Evolutionary conservation across 306 rosid genomes (phyloP).

Genomic region (Geum urbanum): DNA sequence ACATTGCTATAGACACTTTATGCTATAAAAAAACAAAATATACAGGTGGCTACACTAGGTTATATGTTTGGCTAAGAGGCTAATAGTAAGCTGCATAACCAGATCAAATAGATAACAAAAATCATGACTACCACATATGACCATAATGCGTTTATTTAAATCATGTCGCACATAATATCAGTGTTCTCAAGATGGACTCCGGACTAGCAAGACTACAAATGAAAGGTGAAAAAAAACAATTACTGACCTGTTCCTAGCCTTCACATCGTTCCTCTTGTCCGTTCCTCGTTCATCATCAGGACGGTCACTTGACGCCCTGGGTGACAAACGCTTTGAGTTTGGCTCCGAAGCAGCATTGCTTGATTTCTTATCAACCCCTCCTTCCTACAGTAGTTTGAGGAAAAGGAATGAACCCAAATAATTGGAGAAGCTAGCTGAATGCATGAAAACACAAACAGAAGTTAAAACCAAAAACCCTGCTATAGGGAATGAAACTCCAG

Average conservation of each 20-base stretch:
- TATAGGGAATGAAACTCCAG: slow-evolving; percentile 53
- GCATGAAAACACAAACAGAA: slow-evolving; percentile 75
- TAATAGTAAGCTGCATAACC: not conserved
- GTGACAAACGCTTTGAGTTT: slow-evolving; percentile 33
- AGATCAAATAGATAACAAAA: not conserved
- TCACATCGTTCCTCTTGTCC: slow-evolving; percentile 67
- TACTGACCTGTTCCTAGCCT: slow-evolving; percentile 58
- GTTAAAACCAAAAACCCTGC: slow-evolving; percentile 73
- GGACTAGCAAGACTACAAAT: not conserved
- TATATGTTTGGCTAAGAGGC: not conserved
- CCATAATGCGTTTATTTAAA: no score
- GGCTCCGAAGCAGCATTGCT: slow-evolving; percentile 49
- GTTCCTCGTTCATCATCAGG: slow-evolving; percentile 48
- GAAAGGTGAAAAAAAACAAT: slow-evolving; percentile 9
- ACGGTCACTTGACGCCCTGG: slow-evolving; percentile 45
- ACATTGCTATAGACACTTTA: not conserved
- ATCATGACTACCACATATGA: not conserved
- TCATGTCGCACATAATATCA: no score
- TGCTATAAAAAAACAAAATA: not conserved
- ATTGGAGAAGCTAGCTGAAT: slow-evolving; percentile 99
- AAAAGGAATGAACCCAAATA: slow-evolving; percentile 99
- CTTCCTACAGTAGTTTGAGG: slow-evolving; percentile 99
- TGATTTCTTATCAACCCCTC: slow-evolving; percentile 60
- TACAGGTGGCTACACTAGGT: not conserved
- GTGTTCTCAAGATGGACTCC: not conserved